Base-by-base conservation (phyloP, 1,139 yeast genomes). In the Taiozyma onychis region DNA sequence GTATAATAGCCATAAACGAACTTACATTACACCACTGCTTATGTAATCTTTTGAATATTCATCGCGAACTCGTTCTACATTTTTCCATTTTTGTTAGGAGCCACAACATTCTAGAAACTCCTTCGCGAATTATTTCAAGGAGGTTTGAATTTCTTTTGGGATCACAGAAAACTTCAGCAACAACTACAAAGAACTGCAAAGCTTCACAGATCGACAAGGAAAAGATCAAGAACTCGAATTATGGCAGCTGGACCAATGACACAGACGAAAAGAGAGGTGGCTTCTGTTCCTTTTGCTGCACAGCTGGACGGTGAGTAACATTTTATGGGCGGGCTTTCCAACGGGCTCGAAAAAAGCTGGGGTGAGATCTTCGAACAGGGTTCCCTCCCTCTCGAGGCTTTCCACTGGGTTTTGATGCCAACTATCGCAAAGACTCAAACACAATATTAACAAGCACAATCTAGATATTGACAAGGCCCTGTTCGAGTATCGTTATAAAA, bases 401-500 rank as follows among this genome's bases (percentile, higher is more conserved):
- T 11, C 26, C 26, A 24, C 26, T 24, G 26, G 26, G 26, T 24
- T 24, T 24, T 24, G 26, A 24, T 24, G 26, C 26, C 26, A 24
- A 24, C 26, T 24, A 24, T 7, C 26, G 2, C 18, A 24, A 24
- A 24, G 26, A 24, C 26, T 24, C 26, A 6, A 30, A 2, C 21
- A 5, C 4, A 13, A 8, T n/a, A 9, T n/a, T 32, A n/a, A 37
- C 41, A 11, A 10, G 26, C 26, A 7, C n/a, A 24, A 27, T 11
- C 2, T 34, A 60, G 64, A 54, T 16, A 52, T 61, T 34, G 62
- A 61, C 41, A 58, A 50, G 49, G 64, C 61, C n/a, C 48, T 61
- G 41, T 59, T 59, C 41, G 63, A 61, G 42, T 54, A 54, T 45
- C 60, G 60, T 35, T 57, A 58, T 46, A 57, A 54, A 48, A 57